Percentiles rank a stretch among this genome's conserved stretches.
Conservation (phyloP, 2,329 filamentous ascomycete species). For the Talaromyces verruculosus region DNA sequence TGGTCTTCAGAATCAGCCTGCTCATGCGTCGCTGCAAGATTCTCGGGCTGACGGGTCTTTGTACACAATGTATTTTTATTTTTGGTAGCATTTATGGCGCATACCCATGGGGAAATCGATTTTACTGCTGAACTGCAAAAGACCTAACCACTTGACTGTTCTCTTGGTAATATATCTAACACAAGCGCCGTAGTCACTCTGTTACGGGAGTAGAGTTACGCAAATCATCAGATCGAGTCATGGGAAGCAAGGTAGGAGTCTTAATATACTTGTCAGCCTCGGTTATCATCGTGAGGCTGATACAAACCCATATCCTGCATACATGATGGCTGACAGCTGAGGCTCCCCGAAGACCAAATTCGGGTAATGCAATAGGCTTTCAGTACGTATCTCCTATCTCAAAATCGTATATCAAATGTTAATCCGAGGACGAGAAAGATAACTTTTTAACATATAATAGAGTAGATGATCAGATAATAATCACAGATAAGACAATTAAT, state of each 20-base stretch:
- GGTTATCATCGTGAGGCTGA: not conserved
- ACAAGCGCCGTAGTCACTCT: not conserved
- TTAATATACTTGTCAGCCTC: not conserved
- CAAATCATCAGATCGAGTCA: not conserved
- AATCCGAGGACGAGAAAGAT: not conserved
- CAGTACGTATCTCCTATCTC: not conserved
- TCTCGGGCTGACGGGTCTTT: not conserved
- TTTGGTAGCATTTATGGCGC: slow-evolving; percentile 16
- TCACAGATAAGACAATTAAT: not conserved
- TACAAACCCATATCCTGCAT: not conserved
- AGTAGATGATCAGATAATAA: not conserved
- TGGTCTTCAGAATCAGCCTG: not conserved
- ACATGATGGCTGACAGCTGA: not conserved
- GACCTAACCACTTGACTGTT: not conserved
- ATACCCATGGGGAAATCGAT: slow-evolving; percentile 9
- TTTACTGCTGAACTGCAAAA: not conserved
- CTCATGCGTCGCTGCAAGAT: not conserved
- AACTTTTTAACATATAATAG: not conserved
- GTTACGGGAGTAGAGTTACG: not conserved
- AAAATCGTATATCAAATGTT: not conserved
- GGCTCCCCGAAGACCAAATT: not conserved
- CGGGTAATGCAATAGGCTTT: not conserved
- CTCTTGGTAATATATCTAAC: not conserved
- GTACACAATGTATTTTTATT: slow-evolving; percentile 19
- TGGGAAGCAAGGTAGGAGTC: not conserved